Evolutionary conservation across 768 basidiomycete genomes (phyloP).

Genomic region (Termitomyces eurrhizus): DNA sequence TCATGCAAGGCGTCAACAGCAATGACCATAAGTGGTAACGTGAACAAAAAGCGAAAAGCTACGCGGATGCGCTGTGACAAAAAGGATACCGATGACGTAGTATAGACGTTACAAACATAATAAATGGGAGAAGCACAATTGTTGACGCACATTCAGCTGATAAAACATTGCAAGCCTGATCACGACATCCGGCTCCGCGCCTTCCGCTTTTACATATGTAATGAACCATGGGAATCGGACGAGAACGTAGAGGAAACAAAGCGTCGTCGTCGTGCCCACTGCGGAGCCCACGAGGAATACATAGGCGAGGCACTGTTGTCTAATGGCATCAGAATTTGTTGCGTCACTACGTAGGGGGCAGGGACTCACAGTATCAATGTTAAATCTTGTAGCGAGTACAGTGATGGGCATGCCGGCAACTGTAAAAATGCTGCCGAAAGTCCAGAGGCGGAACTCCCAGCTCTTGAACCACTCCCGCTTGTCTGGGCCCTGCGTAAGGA

Average conservation of each 20-base stretch:
- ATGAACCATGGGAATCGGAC: conserved; percentile 70
- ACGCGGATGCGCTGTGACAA: conserved; percentile 58
- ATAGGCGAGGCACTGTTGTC: conserved; percentile 61
- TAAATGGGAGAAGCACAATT: not conserved
- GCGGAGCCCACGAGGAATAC: conserved; percentile 72
- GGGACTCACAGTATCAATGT: conserved; percentile 53
- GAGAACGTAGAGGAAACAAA: conserved; percentile 71
- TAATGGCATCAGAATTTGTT: conserved; percentile 8
- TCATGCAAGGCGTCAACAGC: conserved; percentile 59
- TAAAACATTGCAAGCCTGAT: conserved; percentile 72
- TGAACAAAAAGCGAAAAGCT: conserved; percentile 72
- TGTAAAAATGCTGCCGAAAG: conserved; percentile 57
- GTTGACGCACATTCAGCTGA: conserved; percentile 65
- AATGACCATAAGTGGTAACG: conserved; percentile 62
- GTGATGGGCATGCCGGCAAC: conserved; percentile 72
- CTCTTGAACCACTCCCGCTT: conserved; percentile 77
- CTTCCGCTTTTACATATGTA: conserved; percentile 63
- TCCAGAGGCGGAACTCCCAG: conserved; percentile 76
- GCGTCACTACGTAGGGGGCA: not conserved
- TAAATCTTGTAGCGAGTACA: conserved; percentile 50
- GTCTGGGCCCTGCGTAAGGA: conserved; percentile 70
- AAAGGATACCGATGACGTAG: not conserved
- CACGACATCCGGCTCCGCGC: conserved; percentile 72
- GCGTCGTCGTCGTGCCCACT: conserved; percentile 61
- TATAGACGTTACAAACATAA: not conserved